Base-by-base conservation (phyloP, 495 filamentous ascomycete genomes). In the Penicillium lagena region DNA sequence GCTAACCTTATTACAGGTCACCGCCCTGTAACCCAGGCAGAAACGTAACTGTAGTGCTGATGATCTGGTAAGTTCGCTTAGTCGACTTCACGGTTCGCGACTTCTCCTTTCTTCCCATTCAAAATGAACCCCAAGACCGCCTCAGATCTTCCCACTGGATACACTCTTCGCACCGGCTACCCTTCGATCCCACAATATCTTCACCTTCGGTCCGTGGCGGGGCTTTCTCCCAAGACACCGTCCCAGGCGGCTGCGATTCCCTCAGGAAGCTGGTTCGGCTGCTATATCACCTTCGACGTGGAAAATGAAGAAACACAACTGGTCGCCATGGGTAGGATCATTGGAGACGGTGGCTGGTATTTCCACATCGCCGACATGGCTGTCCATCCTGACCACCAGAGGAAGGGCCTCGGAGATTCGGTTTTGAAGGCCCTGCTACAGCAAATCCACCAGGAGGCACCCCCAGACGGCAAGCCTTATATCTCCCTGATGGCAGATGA, bases 301-400 rank as follows among this genome's bases (percentile, higher is more conserved):
- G 28, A n/a, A 7, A 14, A 40, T 2, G 39, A 22, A 36, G 9
- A 36, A 2, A 11, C 47, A 36, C 17, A 44, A 36, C 42, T 52
- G 14, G 64, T 77, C 1, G 75, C 53, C 2, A 78, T 79, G 73
- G 75, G 71, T 43, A 67, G 76, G 14, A 60, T 79, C 5, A 62
- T 76, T 41, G 67, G 72, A 15, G 77, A 80, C 52, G 73, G 75
- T 9, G 70, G 62, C n/a, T 75, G 72, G 63, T 76, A 75, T 44
- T 77, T 75, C 43, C 62, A 70, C 9, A 58, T 79, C 40, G 66
- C 67, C n/a, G 77, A 80, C 54, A 72, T 79, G 58, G 70, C 68
- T 1, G 69, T 77, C 9, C 52, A 71, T 15, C 69, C 75, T 1
- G 60, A 47, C 5, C 70, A 79, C 46, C 73, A 75, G 49, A 59